A percentile compares a stretch with the other conserved stretches of the same genome.
These are phyloP conservation scores for Ampelomyces quisqualis DNA, from an alignment of 2,329 filamentous ascomycete species.

Conservation along the genomic window DNA sequence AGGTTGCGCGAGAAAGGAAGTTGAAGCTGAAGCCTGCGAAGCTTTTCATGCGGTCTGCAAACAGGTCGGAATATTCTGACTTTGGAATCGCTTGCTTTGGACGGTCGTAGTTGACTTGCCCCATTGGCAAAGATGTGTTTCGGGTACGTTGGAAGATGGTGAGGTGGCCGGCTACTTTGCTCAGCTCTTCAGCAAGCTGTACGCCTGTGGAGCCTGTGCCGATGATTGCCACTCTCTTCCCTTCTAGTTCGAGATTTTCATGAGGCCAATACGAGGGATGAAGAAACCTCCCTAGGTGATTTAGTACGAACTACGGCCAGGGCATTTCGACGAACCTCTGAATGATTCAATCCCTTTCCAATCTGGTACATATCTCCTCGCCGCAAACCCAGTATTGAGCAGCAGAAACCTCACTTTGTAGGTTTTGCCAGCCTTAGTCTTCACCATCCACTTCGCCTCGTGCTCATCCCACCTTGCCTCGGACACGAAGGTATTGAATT, in stretches of 20 bases:
- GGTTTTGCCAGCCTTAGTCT: constrained; percentile 43
- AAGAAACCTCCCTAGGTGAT: constrained; percentile 38
- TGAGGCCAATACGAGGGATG: constrained; percentile 63
- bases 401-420: constrained; percentile 51
- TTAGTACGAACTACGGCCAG: neutral
- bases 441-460: constrained; percentile 48
- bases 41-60: constrained; percentile 5
- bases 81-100: constrained; percentile 49
- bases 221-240: constrained; percentile 62
- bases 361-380: constrained; percentile 48
- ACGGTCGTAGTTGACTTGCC: constrained; percentile 14
- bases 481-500: constrained; percentile 48
- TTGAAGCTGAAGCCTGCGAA: constrained; percentile 25
- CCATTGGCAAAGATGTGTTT: constrained; percentile 27
- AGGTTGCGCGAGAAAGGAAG: constrained; percentile 20
- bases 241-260: constrained; percentile 52
- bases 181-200: constrained; percentile 61
- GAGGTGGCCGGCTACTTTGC: constrained; percentile 51
- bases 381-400: constrained; percentile 50
- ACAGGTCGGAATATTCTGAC: constrained; percentile 25
- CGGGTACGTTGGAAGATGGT: constrained; percentile 65
- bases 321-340: constrained; percentile 14
- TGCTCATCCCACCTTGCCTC: constrained; percentile 46
- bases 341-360: constrained; percentile 40
- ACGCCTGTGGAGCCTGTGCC: constrained; percentile 62